Conservation (phyloP, 2,329 filamentous ascomycete species). For the Phaeosphaeriaceae sp. region DNA sequence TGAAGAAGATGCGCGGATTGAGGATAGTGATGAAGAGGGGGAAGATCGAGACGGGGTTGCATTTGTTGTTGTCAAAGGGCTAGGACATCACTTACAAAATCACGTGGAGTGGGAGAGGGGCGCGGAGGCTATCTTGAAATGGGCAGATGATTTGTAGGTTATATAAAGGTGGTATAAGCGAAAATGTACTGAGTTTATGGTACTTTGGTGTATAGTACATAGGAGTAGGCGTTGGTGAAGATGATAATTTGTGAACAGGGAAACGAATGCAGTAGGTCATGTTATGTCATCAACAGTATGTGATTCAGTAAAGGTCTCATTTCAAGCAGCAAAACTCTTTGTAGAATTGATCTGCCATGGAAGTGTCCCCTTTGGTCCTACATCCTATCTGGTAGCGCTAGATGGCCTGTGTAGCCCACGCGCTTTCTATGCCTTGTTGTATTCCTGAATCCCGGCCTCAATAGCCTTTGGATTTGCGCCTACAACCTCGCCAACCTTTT, state of each 20-base stretch:
- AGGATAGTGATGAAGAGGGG: slow-evolving; percentile 19
- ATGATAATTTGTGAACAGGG: no score
- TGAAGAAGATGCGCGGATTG: slow-evolving; percentile 5
- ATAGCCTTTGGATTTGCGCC: slow-evolving; percentile 81
- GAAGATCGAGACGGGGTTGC: slow-evolving; percentile 44
- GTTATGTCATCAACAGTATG: neutral
- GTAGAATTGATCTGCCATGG: slow-evolving; percentile 3
- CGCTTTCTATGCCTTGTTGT: slow-evolving; percentile 30
- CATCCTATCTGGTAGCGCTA: no score
- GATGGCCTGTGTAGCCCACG: slow-evolving; percentile 10
- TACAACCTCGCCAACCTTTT: slow-evolving; percentile 75
- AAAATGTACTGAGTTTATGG: no score
- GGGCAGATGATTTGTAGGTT: slow-evolving; percentile 37
- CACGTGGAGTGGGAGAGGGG: slow-evolving; percentile 58
- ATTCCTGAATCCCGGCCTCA: slow-evolving; percentile 57
- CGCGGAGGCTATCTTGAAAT: slow-evolving; percentile 54
- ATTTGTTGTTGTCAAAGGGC: slow-evolving; percentile 51
- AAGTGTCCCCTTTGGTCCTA: slow-evolving; percentile 1
- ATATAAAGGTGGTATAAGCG: no score
- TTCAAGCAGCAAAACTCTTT: slow-evolving; percentile 9
- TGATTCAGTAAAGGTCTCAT: slow-evolving; percentile 12
- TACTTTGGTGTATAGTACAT: no score
- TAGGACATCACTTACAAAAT: slow-evolving; percentile 62
- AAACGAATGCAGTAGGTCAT: no score
- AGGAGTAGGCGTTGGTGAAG: no score